phyloP scores from a whole-genome alignment of 2,329 filamentous ascomycete species.

The Cercospora sp. region DNA sequence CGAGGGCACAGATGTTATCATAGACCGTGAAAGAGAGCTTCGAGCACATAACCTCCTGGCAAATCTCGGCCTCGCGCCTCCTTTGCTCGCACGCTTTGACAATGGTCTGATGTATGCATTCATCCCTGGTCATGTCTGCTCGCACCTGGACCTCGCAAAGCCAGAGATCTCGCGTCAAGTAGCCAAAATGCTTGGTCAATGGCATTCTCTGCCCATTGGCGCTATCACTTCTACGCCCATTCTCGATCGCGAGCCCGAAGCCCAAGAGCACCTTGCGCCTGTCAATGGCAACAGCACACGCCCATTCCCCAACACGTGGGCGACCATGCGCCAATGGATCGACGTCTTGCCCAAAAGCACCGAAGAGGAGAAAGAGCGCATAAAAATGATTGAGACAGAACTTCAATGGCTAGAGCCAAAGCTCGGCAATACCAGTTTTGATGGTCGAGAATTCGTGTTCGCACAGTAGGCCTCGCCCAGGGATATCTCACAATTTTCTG shows the following conservation, averaged over 20 bases:
- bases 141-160: constrained; percentile 75
- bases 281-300: constrained; percentile 51
- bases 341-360: constrained; percentile 75
- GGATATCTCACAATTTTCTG: not conserved
- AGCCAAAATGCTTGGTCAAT: constrained; percentile 81
- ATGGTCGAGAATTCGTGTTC: constrained; percentile 79
- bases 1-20: constrained; percentile 88
- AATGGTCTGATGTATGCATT: constrained; percentile 96
- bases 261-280: constrained; percentile 29
- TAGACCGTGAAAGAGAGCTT: constrained; percentile 78
- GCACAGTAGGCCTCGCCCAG: constrained; percentile 56
- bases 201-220: constrained; percentile 70
- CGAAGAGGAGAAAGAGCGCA: constrained; percentile 66
- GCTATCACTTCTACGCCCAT: constrained; percentile 47
- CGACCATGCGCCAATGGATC: constrained; percentile 95
- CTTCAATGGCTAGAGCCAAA: constrained; percentile 64
- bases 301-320: constrained; percentile 88
- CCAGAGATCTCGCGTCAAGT: constrained; percentile 79
- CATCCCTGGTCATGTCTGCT: constrained; percentile 77
- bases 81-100: constrained; percentile 85
- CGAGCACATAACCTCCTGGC: constrained; percentile 80
- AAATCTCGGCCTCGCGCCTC: constrained; percentile 77
- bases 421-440: constrained; percentile 76
- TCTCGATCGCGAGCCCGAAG: constrained; percentile 26
- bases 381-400: constrained; percentile 71